These are phyloP conservation scores for Buddleja alternifolia DNA, from an alignment of 257 asterid species.

Conservation along the genomic window DNA sequence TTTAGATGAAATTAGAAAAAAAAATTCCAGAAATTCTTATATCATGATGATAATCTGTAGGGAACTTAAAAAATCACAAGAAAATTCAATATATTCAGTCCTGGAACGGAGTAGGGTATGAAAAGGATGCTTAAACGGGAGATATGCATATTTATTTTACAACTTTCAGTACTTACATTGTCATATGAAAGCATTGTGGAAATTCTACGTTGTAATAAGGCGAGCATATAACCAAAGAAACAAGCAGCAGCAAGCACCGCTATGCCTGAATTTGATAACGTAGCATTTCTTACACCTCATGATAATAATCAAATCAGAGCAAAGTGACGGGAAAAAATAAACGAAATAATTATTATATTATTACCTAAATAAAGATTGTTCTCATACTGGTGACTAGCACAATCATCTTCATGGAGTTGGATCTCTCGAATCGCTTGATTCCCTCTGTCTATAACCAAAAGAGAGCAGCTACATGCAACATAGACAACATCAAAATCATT, in stretches of 20 bases:
- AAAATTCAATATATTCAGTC: too few species aligned
- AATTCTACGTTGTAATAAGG: conserved; percentile 74
- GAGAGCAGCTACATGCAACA: conserved; percentile 79
- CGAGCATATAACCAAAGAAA: conserved; percentile 90
- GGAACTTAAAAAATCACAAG: too few species aligned
- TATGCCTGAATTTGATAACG: conserved; percentile 51
- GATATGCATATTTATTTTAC: background rate
- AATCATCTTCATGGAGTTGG: conserved; percentile 78
- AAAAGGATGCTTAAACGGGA: too few species aligned
- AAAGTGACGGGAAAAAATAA: background rate
- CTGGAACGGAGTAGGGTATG: too few species aligned
- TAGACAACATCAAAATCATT: conserved; percentile 83
- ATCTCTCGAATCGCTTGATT: conserved; percentile 93
- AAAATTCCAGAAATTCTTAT: too few species aligned
- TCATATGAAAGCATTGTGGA: conserved; percentile 50
- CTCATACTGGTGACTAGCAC: conserved; percentile 55
- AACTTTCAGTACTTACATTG: conserved; percentile 44
- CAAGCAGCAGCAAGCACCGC: conserved; percentile 82
- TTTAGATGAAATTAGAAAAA: background rate
- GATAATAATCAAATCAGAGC: too few species aligned
- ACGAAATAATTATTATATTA: background rate
- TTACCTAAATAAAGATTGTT: conserved; percentile 71
- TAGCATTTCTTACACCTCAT: background rate
- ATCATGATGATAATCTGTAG: too few species aligned
- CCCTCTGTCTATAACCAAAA: conserved; percentile 86